Percentiles rank a stretch among this genome's conserved stretches.
Conservation (phyloP, 768 basidiomycete species). For the Suillus luteus region DNA sequence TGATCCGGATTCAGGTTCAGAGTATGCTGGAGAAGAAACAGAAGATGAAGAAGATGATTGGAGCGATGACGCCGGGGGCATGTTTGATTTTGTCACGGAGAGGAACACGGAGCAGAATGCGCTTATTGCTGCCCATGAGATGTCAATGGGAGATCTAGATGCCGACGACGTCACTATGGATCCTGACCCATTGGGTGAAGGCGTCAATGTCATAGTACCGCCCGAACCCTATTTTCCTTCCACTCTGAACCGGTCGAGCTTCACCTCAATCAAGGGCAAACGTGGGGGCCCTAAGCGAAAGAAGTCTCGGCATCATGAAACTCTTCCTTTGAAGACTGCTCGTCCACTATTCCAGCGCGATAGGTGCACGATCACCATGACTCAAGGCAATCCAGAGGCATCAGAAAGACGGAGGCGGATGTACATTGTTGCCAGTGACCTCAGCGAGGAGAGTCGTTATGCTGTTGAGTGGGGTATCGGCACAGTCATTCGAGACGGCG, state of each 20-base stretch:
- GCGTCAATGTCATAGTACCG: slow-evolving; percentile 85
- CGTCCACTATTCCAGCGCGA: slow-evolving; percentile 89
- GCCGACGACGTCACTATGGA: slow-evolving; percentile 58
- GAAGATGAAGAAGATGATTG: slow-evolving; percentile 63
- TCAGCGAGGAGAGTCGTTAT: slow-evolving; percentile 92
- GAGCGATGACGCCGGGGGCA: slow-evolving; percentile 53
- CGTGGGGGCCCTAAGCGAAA: slow-evolving; percentile 53
- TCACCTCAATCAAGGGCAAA: slow-evolving; percentile 34
- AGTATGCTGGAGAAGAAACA: slow-evolving; percentile 47
- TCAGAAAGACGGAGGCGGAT: slow-evolving; percentile 58
- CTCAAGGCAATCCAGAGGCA: slow-evolving; percentile 77
- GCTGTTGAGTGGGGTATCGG: slow-evolving; percentile 99
- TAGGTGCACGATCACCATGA: slow-evolving; percentile 86
- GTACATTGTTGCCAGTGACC: slow-evolving; percentile 92
- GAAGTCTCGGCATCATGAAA: slow-evolving; percentile 62
- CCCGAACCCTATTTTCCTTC: slow-evolving; percentile 81
- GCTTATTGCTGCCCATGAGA: slow-evolving; percentile 40
- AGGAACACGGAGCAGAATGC: slow-evolving; percentile 88
- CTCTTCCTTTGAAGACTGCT: slow-evolving; percentile 64
- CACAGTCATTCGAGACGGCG: slow-evolving; percentile 92
- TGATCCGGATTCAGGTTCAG: slow-evolving; percentile 66
- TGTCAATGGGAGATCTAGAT: slow-evolving; percentile 24
- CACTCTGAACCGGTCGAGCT: slow-evolving; percentile 61
- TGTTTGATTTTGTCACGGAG: slow-evolving; percentile 80
- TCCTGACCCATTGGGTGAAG: slow-evolving; percentile 88